A percentile compares a stretch with the other conserved stretches of the same genome.
Conservation (phyloP, 495 filamentous ascomycete species). For the Physcia stellaris region DNA sequence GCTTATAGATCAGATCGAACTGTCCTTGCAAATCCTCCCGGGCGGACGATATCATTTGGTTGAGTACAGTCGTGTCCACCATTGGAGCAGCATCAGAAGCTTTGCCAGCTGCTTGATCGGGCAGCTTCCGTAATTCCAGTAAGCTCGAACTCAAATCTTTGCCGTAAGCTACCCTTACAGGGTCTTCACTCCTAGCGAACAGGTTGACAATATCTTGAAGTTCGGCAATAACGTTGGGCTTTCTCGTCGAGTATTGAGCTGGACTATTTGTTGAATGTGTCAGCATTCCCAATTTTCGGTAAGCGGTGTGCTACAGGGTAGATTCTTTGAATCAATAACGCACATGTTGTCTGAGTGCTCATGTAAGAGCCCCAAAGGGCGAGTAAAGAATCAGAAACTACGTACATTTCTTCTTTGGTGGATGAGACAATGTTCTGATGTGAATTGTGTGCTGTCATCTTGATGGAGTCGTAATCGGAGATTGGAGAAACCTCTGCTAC, state of each 20-base stretch:
- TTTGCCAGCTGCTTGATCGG: neutral
- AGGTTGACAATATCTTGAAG: conserved; percentile 13
- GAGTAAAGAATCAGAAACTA: too few species aligned
- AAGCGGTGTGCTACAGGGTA: too few species aligned
- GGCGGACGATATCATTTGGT: conserved; percentile 12
- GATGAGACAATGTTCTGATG: too few species aligned
- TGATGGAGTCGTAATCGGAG: too few species aligned
- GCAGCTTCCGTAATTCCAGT: conserved; percentile 9
- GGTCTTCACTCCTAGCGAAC: conserved; percentile 18
- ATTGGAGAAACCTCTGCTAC: too few species aligned
- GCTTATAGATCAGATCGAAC: conserved; percentile 13
- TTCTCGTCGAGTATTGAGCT: conserved; percentile 1
- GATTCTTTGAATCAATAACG: too few species aligned
- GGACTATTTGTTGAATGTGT: too few species aligned
- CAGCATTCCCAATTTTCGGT: too few species aligned
- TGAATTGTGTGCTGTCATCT: too few species aligned
- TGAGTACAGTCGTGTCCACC: neutral
- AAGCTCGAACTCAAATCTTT: conserved; percentile 24
- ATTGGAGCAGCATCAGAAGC: neutral
- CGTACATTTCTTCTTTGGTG: too few species aligned
- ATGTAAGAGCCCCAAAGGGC: too few species aligned
- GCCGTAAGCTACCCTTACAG: conserved; percentile 24
- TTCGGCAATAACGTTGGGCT: conserved; percentile 1
- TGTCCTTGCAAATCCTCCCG: conserved; percentile 3
- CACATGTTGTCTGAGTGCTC: too few species aligned